These are phyloP conservation scores for Salvia sclarea DNA, from an alignment of 305 asterid species.

Conservation along the genomic window DNA sequence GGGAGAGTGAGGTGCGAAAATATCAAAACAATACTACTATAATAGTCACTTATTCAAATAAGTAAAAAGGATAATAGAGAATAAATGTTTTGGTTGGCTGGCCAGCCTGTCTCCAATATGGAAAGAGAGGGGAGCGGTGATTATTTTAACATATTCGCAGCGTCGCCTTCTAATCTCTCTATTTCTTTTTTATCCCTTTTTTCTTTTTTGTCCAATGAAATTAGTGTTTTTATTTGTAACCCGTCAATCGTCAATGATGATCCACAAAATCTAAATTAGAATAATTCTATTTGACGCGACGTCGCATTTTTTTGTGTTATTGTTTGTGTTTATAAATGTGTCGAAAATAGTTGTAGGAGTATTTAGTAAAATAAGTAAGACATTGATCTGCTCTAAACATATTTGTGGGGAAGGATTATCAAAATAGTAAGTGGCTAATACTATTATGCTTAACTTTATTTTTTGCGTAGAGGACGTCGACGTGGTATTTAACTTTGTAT, in stretches of 20 bases:
- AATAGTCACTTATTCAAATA: too few species aligned
- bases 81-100: slow-evolving; percentile 10
- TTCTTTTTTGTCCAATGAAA: neutral
- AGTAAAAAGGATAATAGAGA: neutral
- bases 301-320: neutral
- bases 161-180: neutral
- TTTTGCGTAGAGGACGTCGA: too few species aligned
- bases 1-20: neutral
- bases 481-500: too few species aligned
- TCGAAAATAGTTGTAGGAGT: too few species aligned
- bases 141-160: slow-evolving; percentile 11
- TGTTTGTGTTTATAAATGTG: too few species aligned
- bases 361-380: too few species aligned
- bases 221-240: neutral
- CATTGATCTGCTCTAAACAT: too few species aligned
- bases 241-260: neutral
- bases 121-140: slow-evolving; percentile 21
- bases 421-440: too few species aligned
- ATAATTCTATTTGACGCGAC: neutral
- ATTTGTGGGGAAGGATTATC: too few species aligned
- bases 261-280: slow-evolving; percentile 5
- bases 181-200: neutral
- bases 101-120: slow-evolving; percentile 23
- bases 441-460: too few species aligned
- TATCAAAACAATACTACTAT: neutral